These are phyloP conservation scores for Leishmania turanica DNA, from an alignment of 208 protist genomes.

Conservation along the genomic window DNA sequence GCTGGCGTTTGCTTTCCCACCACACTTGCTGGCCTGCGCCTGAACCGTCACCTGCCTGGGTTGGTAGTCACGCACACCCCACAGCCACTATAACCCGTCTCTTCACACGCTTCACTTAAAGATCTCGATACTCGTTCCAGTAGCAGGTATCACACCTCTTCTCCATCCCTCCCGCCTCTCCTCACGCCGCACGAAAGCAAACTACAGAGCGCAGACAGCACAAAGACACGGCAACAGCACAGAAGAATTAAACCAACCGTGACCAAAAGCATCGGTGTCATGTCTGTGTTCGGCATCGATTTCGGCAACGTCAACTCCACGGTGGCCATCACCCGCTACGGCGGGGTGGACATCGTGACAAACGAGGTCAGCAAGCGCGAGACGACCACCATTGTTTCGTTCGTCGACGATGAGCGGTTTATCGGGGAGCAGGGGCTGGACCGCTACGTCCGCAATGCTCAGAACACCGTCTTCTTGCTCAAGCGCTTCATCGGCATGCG, in stretches of 20 bases:
- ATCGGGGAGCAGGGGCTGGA: constrained; percentile 89
- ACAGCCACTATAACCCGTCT: not conserved
- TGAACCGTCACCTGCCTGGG: not conserved
- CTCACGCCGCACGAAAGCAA: not conserved
- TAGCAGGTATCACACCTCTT: not conserved
- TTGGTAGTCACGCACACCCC: not conserved
- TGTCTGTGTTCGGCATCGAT: constrained; percentile 94
- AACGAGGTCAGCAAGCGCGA: constrained; percentile 92
- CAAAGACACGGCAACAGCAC: not conserved
- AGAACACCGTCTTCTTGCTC: constrained; percentile 86
- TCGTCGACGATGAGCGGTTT: constrained; percentile 83
- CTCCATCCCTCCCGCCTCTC: not conserved
- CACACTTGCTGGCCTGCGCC: not conserved
- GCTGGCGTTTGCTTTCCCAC: not conserved
- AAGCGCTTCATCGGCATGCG: constrained; percentile 91
- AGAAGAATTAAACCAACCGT: constrained; percentile 12
- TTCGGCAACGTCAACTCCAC: constrained; percentile 91
- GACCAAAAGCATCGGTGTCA: constrained; percentile 13
- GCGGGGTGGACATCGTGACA: constrained; percentile 90
- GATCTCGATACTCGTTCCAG: not conserved
- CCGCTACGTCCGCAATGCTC: constrained; percentile 81
- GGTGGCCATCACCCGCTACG: constrained; percentile 84
- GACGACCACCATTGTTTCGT: constrained; percentile 91
- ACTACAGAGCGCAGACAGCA: not conserved
- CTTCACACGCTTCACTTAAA: not conserved